Base-by-base conservation (phyloP, 495 filamentous ascomycete species). In the Hyphodiscus hymeniophilus region DNA sequence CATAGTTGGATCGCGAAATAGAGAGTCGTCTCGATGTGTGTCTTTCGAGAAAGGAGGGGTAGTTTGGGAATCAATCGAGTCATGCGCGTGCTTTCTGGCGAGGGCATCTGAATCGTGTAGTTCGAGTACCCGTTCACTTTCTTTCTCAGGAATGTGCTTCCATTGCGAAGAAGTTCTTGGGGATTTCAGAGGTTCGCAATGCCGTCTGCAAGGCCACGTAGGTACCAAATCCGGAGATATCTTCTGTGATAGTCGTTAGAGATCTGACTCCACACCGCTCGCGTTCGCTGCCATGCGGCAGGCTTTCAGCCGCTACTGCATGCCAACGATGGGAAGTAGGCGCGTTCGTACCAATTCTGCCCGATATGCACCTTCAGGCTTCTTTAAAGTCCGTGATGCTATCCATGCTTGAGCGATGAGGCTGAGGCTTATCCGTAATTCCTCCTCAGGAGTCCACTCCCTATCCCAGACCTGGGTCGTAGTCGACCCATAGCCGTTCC, bases 371-470 rank as follows among this genome's bases (percentile, higher is more conserved):
- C 34, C 57, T 55, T 56, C 56, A 58, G 45, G 50, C 52, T 51
- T 41, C 52, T 34, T 30, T 22, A 15, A n/a, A 47, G 48, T 51
- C 48, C 56, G 42, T 38, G 39, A 49, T 44, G 55, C 47, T 38
- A 66, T 31, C 66, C 66, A 69, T 47, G 57, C 52, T 47, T 56
- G 58, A 23, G 66, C 60, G 38, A 69, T 65, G 34, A 63, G 47
- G 21, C 42, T 58, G 40, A 69, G 50, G 47, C 54, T 62, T 57
- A 61, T 64, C 40, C 60, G 54, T 34, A 65, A 47, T 42, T 65
- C 66, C 41, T 66, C 54, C 50, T 65, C 62, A 61, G n/a, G n/a
- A n/a, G n/a, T n/a, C n/a, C n/a, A n/a, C n/a, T 58, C 57, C 64
- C 64, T 66, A 38, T 48, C 63, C 48, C 51, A 58, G 40, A 48